Evolutionary conservation across 345 rosid species (phyloP).

Genomic region (Triadica sebifera): DNA sequence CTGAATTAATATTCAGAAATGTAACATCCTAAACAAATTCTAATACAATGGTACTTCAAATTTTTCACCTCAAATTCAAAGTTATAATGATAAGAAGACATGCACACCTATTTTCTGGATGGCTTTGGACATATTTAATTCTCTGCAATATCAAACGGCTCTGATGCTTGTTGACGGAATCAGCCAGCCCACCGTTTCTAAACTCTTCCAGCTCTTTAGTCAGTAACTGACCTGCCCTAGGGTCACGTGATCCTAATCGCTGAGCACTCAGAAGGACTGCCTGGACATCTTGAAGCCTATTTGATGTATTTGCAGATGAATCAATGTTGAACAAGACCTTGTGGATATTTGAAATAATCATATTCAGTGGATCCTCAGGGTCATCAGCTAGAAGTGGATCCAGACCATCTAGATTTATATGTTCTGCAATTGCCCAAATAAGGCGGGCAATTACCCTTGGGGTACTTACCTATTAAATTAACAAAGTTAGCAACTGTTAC

Average conservation of each 20-base stretch:
- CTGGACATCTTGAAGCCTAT: conserved; percentile 91
- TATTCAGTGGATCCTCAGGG: conserved; percentile 90
- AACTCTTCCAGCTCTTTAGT: conserved; percentile 94
- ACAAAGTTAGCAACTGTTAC: not conserved
- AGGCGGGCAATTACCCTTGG: conserved; percentile 75
- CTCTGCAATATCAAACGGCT: conserved; percentile 87
- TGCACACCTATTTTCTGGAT: conserved; percentile 71
- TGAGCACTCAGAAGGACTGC: conserved; percentile 88
- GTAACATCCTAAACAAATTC: conserved; percentile 12
- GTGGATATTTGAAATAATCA: conserved; percentile 72
- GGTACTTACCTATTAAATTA: conserved; percentile 63
- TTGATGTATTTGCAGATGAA: conserved; percentile 69
- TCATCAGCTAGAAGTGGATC: conserved; percentile 99
- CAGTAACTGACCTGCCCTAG: conserved; percentile 77
- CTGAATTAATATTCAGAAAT: conserved; percentile 10
- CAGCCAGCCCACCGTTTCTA: conserved; percentile 68
- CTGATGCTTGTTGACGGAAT: conserved; percentile 95
- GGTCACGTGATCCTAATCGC: conserved; percentile 80
- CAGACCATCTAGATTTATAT: conserved; percentile 88
- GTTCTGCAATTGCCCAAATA: conserved; percentile 91
- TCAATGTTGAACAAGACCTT: conserved; percentile 85
- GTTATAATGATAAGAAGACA: not conserved
- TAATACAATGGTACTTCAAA: conserved; percentile 5
- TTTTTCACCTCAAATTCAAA: not conserved
- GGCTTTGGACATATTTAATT: conserved; percentile 67